Evolutionary conservation across 1,284 basidiomycete genomes (phyloP).

Genomic region (Ganoderma lingzhi): DNA sequence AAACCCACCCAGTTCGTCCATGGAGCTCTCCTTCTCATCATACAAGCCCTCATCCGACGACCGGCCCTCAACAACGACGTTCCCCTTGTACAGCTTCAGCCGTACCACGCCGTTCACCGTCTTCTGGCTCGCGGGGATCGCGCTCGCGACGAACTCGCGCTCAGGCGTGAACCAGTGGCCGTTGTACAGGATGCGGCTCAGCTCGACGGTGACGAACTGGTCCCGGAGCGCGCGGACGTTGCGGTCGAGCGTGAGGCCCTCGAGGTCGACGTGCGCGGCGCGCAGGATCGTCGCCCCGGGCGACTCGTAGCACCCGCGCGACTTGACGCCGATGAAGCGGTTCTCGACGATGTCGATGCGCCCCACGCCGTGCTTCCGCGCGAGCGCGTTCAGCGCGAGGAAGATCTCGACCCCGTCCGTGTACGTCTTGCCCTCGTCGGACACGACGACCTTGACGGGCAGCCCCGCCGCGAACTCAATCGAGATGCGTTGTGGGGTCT

Average conservation of each 20-base stretch:
- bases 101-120: slow-evolving; percentile 96
- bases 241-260: slow-evolving; percentile 96
- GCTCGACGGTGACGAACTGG: slow-evolving; percentile 92
- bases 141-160: slow-evolving; percentile 91
- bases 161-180: slow-evolving; percentile 98
- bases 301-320: slow-evolving; percentile 98
- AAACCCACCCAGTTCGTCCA: slow-evolving; percentile 99
- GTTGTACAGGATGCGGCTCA: slow-evolving; percentile 95
- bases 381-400: slow-evolving; percentile 90
- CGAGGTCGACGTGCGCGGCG: slow-evolving; percentile 94
- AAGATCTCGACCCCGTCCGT: slow-evolving; percentile 98
- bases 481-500: slow-evolving; percentile 80
- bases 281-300: slow-evolving; percentile 97
- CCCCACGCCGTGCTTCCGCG: slow-evolving; percentile 94
- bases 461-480: slow-evolving; percentile 91
- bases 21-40: slow-evolving; percentile 96
- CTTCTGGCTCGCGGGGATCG: slow-evolving; percentile 92
- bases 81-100: slow-evolving; percentile 96
- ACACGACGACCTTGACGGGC: slow-evolving; percentile 81
- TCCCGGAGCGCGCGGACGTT: slow-evolving; percentile 96
- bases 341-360: slow-evolving; percentile 99
- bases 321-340: slow-evolving; percentile 99
- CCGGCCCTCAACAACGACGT: slow-evolving; percentile 93
- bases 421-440: slow-evolving; percentile 60
- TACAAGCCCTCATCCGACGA: slow-evolving; percentile 94